Base-by-base conservation (phyloP, 2,329 filamentous ascomycete genomes). In the Thielaviopsis euricoi region DNA sequence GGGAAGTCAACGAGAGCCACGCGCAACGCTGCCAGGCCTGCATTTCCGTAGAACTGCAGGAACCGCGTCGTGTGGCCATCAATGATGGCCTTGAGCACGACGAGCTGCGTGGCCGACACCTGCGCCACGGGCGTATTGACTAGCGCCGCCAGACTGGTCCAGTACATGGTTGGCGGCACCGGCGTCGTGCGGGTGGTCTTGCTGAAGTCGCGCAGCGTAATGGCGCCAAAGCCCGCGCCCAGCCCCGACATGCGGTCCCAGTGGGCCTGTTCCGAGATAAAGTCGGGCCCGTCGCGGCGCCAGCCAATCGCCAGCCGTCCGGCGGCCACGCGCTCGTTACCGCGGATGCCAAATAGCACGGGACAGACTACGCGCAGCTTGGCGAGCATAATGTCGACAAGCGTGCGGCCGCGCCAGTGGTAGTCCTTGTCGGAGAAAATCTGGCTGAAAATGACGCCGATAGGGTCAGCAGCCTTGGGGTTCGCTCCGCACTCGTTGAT, bases 291-390 rank as follows among this genome's bases (percentile, higher is more conserved):
- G 13, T 81, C 77, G 62, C 76, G 80, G 69, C 76, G 78, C 88
- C 89, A 95, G 0, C 88, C 89, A 2, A 95, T 70, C n/a, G 79
- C 76, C 19, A 70, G 63, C 13, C 83, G 79, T 0, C 88, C 89
- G 12, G 75, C 74, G 52, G 82, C 77, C 0, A 83, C 94, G 61
- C 77, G 82, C 67, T 95, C 88, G 61, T 75, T 82, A 23, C 88
- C 90, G 50, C 81, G 78, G 62, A 90, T 81, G 19, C 91, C 91
- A 67, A 94, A 97, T 0, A 98, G 74, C 1, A 89, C 83, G 0
- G 93, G 91, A 65, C 89, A 95, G 3, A 81, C 76, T 17, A 86
- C 76, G 60, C 89, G 82, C 65, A 87, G 86, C 69, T 97, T 96
- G 57, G 90, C 75, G 65, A 95, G 84, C 29, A 97, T 75, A 60